Conservation (phyloP, 129 eudicot species). For the Ambrosia artemisiifolia region DNA sequence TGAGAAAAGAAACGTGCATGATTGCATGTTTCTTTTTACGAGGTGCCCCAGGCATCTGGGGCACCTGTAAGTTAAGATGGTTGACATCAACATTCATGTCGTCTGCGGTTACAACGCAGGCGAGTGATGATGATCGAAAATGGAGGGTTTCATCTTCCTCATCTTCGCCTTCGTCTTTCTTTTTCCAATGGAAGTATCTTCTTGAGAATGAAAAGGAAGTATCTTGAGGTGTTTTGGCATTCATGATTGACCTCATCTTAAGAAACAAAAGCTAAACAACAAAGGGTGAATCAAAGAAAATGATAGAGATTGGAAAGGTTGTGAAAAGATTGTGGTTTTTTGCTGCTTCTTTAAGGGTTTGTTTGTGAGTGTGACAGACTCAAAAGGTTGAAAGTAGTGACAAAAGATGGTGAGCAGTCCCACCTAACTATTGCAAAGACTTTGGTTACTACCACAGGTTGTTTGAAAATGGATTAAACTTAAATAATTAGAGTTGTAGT, state of each 20-base stretch:
- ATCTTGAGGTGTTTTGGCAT: slow-evolving; percentile 66
- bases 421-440: slow-evolving; percentile 47
- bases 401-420: slow-evolving; percentile 73
- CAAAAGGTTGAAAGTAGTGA: slow-evolving; percentile 39
- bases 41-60: slow-evolving; percentile 21
- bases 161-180: slow-evolving; percentile 41
- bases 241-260: slow-evolving; percentile 81
- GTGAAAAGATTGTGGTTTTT: slow-evolving; percentile 25
- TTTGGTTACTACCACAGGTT: background rate
- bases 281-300: slow-evolving; percentile 21
- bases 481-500: background rate
- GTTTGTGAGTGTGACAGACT: slow-evolving; percentile 16
- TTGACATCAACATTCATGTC: slow-evolving; percentile 23
- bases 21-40: slow-evolving; percentile 34
- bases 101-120: slow-evolving; percentile 18
- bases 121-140: slow-evolving; percentile 41
- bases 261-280: slow-evolving; percentile 31
- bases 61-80: slow-evolving; percentile 23
- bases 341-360: slow-evolving; percentile 20
- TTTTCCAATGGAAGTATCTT: slow-evolving; percentile 71
- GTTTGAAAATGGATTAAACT: background rate
- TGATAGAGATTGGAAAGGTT: background rate
- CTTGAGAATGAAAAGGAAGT: slow-evolving; percentile 84
- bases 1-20: slow-evolving; percentile 48
- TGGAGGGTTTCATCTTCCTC: slow-evolving; percentile 52